Percentiles rank a stretch among this genome's conserved stretches.
These are phyloP conservation scores for Claviceps sp. DNA, from an alignment of 2,329 filamentous ascomycete genomes.

Conservation along the genomic window DNA sequence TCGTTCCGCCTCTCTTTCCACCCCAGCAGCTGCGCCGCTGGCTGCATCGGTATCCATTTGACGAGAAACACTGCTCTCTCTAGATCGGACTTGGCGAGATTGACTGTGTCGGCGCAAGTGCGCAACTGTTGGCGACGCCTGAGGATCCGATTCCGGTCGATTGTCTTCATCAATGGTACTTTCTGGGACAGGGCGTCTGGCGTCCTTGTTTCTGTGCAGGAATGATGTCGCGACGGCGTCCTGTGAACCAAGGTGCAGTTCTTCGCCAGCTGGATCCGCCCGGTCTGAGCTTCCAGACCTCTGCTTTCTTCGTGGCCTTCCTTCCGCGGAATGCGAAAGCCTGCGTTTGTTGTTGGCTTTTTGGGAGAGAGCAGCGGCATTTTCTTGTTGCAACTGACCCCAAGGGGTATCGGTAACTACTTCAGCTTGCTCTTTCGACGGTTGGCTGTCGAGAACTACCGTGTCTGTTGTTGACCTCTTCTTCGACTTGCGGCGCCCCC, in stretches of 20 bases:
- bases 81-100: slow-evolving; percentile 14
- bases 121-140: slow-evolving; percentile 16
- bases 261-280: slow-evolving; percentile 7
- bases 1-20: slow-evolving; percentile 15
- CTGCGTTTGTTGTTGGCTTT: slow-evolving; percentile 22
- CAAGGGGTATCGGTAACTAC: slow-evolving; percentile 1
- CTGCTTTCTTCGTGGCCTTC: slow-evolving; percentile 21
- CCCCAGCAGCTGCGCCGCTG: background rate
- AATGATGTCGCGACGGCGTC: slow-evolving; percentile 5
- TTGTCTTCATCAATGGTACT: slow-evolving; percentile 11
- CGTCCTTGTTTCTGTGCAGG: slow-evolving; percentile 5
- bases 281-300: slow-evolving; percentile 13
- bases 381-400: slow-evolving; percentile 7
- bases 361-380: slow-evolving; percentile 7
- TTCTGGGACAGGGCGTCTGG: slow-evolving; percentile 3
- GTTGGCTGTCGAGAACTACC: slow-evolving; percentile 6
- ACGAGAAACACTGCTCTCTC: slow-evolving; percentile 13
- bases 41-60: slow-evolving; percentile 13
- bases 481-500: slow-evolving; percentile 16
- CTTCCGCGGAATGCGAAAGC: slow-evolving; percentile 15
- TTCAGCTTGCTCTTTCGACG: background rate
- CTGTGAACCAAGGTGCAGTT: background rate
- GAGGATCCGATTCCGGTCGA: slow-evolving; percentile 8
- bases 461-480: slow-evolving; percentile 7
- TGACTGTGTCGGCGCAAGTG: slow-evolving; percentile 14